Conservation (phyloP, 2,329 filamentous ascomycete species). For the Sporothrix humicola region DNA sequence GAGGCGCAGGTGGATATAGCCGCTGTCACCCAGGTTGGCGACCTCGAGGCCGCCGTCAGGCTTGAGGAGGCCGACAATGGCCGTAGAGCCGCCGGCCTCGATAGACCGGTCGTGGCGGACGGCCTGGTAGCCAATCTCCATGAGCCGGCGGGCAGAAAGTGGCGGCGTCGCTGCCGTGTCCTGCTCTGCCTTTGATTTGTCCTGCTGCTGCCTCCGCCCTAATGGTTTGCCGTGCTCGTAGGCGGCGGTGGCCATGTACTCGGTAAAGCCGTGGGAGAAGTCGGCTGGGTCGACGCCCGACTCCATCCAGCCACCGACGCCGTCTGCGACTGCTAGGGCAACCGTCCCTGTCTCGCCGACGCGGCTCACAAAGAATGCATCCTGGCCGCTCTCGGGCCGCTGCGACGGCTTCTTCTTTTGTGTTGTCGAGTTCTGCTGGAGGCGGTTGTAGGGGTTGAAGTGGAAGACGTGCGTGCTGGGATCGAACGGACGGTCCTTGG, state of each 20-base stretch:
- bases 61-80: slow-evolving; percentile 80
- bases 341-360: slow-evolving; percentile 74
- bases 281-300: slow-evolving; percentile 92
- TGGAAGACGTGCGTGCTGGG: slow-evolving; percentile 72
- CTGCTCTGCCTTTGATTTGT: slow-evolving; percentile 36
- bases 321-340: slow-evolving; percentile 89
- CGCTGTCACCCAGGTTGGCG: slow-evolving; percentile 94
- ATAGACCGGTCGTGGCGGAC: slow-evolving; percentile 77
- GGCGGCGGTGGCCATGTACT: slow-evolving; percentile 85
- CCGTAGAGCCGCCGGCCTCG: slow-evolving; percentile 85
- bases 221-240: slow-evolving; percentile 56
- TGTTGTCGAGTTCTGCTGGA: slow-evolving; percentile 55
- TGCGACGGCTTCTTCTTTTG: slow-evolving; percentile 51
- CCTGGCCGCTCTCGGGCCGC: slow-evolving; percentile 83
- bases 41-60: slow-evolving; percentile 79
- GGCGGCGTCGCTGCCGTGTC: slow-evolving; percentile 42
- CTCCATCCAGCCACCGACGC: slow-evolving; percentile 93
- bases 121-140: slow-evolving; percentile 83
- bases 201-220: slow-evolving; percentile 38
- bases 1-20: slow-evolving; percentile 83
- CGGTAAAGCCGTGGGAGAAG: slow-evolving; percentile 92
- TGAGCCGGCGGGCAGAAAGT: slow-evolving; percentile 69
- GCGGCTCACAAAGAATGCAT: slow-evolving; percentile 90
- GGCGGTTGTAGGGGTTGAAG: slow-evolving; percentile 70
- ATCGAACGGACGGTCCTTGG: slow-evolving; percentile 72